Evolutionary conservation across 441 rosid genomes (phyloP).

Genomic region (Hypseocharis bilobata): DNA sequence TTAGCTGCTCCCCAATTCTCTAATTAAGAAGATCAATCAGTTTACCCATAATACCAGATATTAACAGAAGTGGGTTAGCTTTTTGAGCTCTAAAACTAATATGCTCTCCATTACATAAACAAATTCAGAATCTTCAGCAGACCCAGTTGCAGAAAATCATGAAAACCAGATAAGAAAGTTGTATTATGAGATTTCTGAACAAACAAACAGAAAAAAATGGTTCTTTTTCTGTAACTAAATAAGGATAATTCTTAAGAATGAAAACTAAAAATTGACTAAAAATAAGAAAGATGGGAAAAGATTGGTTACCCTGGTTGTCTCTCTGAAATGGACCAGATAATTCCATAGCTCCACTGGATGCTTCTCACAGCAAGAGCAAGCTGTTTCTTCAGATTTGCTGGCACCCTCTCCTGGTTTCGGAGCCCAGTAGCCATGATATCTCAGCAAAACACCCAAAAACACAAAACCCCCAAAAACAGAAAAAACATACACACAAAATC

Average conservation of each 20-base stretch:
- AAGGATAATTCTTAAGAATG: neutral
- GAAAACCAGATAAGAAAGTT: neutral
- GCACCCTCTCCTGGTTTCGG: conserved; percentile 28
- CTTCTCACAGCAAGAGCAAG: conserved; percentile 70
- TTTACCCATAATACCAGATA: neutral
- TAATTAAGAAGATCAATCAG: neutral
- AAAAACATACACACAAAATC: no score
- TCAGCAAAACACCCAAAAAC: no score
- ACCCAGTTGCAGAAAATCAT: conserved; percentile 10
- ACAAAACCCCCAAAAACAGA: no score
- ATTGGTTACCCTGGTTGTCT: conserved; percentile 49
- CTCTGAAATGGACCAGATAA: conserved; percentile 67
- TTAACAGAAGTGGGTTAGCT: neutral
- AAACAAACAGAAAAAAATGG: no score
- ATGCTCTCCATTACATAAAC: neutral
- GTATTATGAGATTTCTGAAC: neutral
- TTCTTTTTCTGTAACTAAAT: neutral
- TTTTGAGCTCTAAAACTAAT: neutral
- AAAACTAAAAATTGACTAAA: neutral
- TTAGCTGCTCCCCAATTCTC: neutral
- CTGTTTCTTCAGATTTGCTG: conserved; percentile 49
- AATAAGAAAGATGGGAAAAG: conserved; percentile 7
- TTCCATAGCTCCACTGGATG: conserved; percentile 81
- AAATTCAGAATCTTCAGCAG: conserved; percentile 11
- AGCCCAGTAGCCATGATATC: conserved; percentile 24